These are phyloP conservation scores for Fusarium globosum DNA, from an alignment of 2,329 filamentous ascomycete genomes.

Conservation along the genomic window DNA sequence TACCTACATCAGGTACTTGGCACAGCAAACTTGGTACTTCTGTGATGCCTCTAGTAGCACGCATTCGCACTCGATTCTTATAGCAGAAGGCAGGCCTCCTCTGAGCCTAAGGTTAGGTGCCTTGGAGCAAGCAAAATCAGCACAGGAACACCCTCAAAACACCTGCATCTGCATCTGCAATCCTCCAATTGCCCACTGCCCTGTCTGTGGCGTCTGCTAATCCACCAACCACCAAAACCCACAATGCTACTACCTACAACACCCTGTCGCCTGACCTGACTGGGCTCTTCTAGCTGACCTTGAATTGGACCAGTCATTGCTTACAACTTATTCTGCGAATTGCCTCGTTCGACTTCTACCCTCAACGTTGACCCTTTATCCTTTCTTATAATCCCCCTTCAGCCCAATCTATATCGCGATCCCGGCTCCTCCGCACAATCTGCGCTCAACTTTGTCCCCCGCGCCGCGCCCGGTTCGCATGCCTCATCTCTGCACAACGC, in stretches of 20 bases:
- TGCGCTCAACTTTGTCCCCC: slow-evolving; percentile 25
- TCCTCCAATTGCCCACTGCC: slow-evolving; percentile 21
- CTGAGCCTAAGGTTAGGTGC: neutral
- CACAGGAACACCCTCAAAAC: neutral
- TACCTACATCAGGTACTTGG: slow-evolving; percentile 16
- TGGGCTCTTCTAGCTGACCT: slow-evolving; percentile 21
- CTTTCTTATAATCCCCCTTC: neutral
- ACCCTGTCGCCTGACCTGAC: slow-evolving; percentile 41
- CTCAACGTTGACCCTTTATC: neutral
- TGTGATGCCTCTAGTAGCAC: neutral
- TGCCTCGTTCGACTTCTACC: slow-evolving; percentile 34
- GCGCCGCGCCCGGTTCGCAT: slow-evolving; percentile 46
- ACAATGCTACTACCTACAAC: slow-evolving; percentile 16
- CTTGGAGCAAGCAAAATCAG: neutral
- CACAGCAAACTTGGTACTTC: neutral
- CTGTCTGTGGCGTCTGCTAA: slow-evolving; percentile 25
- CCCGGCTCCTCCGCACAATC: slow-evolving; percentile 30
- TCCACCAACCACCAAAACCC: slow-evolving; percentile 31
- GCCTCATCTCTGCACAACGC: slow-evolving; percentile 51
- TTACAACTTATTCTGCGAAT: slow-evolving; percentile 42
- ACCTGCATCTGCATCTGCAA: slow-evolving; percentile 1
- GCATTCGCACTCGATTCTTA: slow-evolving; percentile 1
- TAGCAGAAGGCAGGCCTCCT: neutral
- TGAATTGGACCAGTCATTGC: slow-evolving; percentile 37
- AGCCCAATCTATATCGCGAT: slow-evolving; percentile 12